Evolutionary conservation across 768 basidiomycete species (phyloP).

Genomic region (Tylopilus subfusipes): DNA sequence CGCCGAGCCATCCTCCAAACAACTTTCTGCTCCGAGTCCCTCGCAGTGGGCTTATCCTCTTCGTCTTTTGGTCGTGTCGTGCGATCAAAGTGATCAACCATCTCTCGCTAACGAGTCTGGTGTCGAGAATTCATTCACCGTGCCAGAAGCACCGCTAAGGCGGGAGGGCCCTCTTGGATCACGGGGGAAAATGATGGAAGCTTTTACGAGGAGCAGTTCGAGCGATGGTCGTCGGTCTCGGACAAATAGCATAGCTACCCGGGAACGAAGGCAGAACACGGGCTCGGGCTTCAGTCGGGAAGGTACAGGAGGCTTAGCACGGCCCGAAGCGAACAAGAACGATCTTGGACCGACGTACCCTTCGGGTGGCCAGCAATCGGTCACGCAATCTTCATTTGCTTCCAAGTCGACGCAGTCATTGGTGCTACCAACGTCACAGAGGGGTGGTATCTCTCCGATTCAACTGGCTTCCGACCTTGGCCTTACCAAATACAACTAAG

Average conservation of each 20-base stretch:
- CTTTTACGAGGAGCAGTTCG: conserved; percentile 63
- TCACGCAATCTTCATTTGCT: conserved; percentile 62
- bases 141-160: conserved; percentile 48
- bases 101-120: conserved; percentile 48
- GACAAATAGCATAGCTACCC: conserved; percentile 68
- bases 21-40: conserved; percentile 42
- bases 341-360: conserved; percentile 36
- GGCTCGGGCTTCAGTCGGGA: conserved; percentile 74
- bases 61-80: conserved; percentile 59
- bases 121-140: conserved; percentile 46
- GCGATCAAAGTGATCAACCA: conserved; percentile 57
- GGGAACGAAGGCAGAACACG: conserved; percentile 63
- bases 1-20: conserved; percentile 56
- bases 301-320: conserved; percentile 67
- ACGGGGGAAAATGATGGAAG: conserved; percentile 64
- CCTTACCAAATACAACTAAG: conserved; percentile 61
- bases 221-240: conserved; percentile 71
- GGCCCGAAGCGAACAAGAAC: conserved; percentile 51
- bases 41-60: conserved; percentile 49
- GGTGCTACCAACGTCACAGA: conserved; percentile 49
- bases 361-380: conserved; percentile 49
- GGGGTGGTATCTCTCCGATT: conserved; percentile 66
- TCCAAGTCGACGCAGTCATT: conserved; percentile 61
- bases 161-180: conserved; percentile 56
- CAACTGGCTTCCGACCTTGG: conserved; percentile 71